Base-by-base conservation (phyloP, 1,139 yeast species). In the Pichia sp. region DNA sequence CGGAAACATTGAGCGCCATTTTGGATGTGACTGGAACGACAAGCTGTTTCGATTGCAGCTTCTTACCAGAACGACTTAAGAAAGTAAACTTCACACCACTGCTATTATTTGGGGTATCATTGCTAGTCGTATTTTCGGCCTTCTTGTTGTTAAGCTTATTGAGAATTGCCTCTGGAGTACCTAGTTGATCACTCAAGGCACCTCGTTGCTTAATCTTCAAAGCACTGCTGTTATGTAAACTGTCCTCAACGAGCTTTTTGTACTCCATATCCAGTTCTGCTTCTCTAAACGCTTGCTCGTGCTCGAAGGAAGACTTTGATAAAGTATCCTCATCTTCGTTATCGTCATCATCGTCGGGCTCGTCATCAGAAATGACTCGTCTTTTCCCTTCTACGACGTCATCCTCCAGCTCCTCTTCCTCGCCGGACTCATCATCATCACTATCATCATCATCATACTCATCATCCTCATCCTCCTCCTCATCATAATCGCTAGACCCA, bases 61-160 rank as follows among this genome's bases (percentile, higher is more conserved):
- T 65, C 47, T 69, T 73, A 3, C 81, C 82, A 22, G 53, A 52
- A 35, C 59, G 74, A 2, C 78, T 67, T 36, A 80, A 57, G 39
- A 79, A 63, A 7, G 72, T 69, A 49, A 79, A 78, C 9, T 72
- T 60, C 8, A n/a, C n/a, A n/a, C n/a, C n/a, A 69, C 30, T n/a
- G 35, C 30, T 4, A 19, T 13, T 10, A 15, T n/a, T n/a, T n/a
- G n/a, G n/a, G n/a, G n/a, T n/a, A n/a, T n/a, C n/a, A n/a, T n/a
- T n/a, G n/a, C n/a, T n/a, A n/a, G n/a, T n/a, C n/a, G n/a, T n/a
- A n/a, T n/a, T 25, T 16, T 14, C 58, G 58, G 30, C 56, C 51
- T 17, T 23, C 31, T 30, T 30, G 12, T 27, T 33, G 10, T 32
- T 32, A n/a, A 38, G 16, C 7, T 41, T 41, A 13, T 37, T 32